phyloP scores from a whole-genome alignment of 2,329 filamentous ascomycete genomes.

The Triangularia setosa region DNA sequence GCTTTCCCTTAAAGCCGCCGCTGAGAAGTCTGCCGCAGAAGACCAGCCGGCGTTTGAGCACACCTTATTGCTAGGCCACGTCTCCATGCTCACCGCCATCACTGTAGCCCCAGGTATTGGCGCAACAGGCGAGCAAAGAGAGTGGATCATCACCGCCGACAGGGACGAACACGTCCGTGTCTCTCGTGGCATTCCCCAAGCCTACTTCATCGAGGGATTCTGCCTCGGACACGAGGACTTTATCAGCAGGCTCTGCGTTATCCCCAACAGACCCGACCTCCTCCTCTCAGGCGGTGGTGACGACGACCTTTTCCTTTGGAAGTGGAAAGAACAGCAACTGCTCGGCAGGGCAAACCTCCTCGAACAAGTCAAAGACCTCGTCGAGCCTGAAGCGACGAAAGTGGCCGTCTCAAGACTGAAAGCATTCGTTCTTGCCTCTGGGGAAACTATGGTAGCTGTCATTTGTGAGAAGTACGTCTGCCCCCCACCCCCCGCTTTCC shows the following conservation, averaged over 20 bases:
- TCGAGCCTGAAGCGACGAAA: conserved; percentile 31
- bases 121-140: conserved; percentile 18
- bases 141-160: conserved; percentile 54
- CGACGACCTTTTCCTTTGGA: conserved; percentile 72
- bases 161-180: conserved; percentile 77
- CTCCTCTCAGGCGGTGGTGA: conserved; percentile 88
- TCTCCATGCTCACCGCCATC: conserved; percentile 87
- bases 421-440: conserved; percentile 20
- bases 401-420: conserved; percentile 46
- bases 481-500: too few relatives aligned
- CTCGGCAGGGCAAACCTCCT: conserved; percentile 53
- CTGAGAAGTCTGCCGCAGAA: conserved; percentile 21
- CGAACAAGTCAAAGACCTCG: conserved; percentile 34
- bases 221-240: conserved; percentile 88
- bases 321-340: conserved; percentile 62
- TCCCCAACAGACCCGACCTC: conserved; percentile 49
- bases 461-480: conserved; percentile 44
- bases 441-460: conserved; percentile 33
- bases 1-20: conserved; percentile 28
- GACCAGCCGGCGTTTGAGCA: conserved; percentile 58
- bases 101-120: conserved; percentile 26
- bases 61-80: conserved; percentile 80
- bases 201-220: conserved; percentile 83
- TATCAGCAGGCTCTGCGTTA: conserved; percentile 70
- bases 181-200: conserved; percentile 71